Evolutionary conservation across 441 rosid species (phyloP), one percentile per base, ranked within the genome.

Genomic region (Macaranga tanarius): DNA sequence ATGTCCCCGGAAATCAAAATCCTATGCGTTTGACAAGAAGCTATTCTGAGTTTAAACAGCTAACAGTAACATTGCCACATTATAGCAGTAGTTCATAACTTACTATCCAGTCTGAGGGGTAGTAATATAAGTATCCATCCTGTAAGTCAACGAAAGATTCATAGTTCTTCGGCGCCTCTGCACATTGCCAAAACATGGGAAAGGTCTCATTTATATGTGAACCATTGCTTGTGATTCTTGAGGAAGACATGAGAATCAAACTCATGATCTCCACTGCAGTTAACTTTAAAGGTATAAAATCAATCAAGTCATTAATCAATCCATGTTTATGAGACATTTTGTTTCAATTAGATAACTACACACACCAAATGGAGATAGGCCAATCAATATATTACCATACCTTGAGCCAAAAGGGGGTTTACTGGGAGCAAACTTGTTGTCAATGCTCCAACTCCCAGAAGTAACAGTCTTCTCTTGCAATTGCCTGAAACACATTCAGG

Each of bases 71-170:
- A 19, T 7, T 73, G 66, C 45, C 7, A 52, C 44, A 19, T 54
- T 10, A 7, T 28, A 19, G 26, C 8, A 40, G 5, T 31, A 47
- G 44, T 64, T 26, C 52, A 52, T 19, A 78, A 82, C 94, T 78
- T 86, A 92, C 96, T 75, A 87, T 89, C 97, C 99, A 92, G 76
- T 95, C 97, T 68, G 95, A 82, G 65, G 97, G 99, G 79, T 91
- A 92, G 77, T 78, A 78, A 70, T 92, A 95, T 5, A 98, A 86
- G 83, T 95, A 95, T 1, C 98, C 95, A 48, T 95, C 98, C 51
- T 62, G 52, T n/a, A 34, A 51, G 75, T 95, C 96, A 20, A 91
- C 91, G 72, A 89, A 95, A 72, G 97, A 79, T 16, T 56, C n/a
- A 62, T 82, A 95, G 61, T 71, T 86, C 79, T 85, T 77, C 34